Evolutionary conservation across 1,139 yeast species (phyloP).

Genomic region (Meyerozyma sp.): DNA sequence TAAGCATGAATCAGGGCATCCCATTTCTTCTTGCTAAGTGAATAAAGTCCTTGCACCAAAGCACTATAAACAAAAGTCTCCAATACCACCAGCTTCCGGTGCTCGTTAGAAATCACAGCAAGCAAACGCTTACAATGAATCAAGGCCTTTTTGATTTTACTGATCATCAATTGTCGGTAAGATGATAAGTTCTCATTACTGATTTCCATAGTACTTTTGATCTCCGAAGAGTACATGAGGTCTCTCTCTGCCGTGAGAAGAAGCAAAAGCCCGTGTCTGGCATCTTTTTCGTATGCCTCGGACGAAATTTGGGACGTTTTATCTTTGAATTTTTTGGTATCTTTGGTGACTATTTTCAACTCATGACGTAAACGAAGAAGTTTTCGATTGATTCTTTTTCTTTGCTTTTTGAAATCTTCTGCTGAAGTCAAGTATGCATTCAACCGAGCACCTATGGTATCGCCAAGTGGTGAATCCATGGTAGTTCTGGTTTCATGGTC

Average conservation of each 20-base stretch:
- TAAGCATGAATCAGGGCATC: conserved; percentile 44
- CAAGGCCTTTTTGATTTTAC: conserved; percentile 66
- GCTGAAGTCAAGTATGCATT: conserved; percentile 46
- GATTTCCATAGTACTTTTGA: conserved; percentile 52
- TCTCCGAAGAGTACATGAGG: conserved; percentile 62
- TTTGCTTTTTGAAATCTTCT: conserved; percentile 47
- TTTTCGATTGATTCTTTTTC: conserved; percentile 41
- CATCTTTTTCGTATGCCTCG: conserved; percentile 44
- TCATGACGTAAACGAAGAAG: conserved; percentile 54
- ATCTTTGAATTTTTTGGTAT: conserved; percentile 50
- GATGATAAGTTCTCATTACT: conserved; percentile 35
- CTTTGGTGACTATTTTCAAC: conserved; percentile 50
- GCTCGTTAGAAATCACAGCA: conserved; percentile 29
- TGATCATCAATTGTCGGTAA: conserved; percentile 49
- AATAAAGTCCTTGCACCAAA: conserved; percentile 54
- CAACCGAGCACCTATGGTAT: conserved; percentile 45
- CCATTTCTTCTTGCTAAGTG: conserved; percentile 60
- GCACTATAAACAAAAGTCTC: conserved; percentile 61
- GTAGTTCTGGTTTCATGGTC: neutral
- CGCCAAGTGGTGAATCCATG: conserved; percentile 32
- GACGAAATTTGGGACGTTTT: conserved; percentile 35
- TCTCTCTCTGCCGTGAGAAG: conserved; percentile 64
- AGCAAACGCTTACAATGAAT: conserved; percentile 40
- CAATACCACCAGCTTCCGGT: conserved; percentile 27
- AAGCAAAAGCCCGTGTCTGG: conserved; percentile 42